These are phyloP conservation scores for Aspergillus brunneoviolaceus DNA, from an alignment of 2,329 filamentous ascomycete genomes.

Conservation along the genomic window DNA sequence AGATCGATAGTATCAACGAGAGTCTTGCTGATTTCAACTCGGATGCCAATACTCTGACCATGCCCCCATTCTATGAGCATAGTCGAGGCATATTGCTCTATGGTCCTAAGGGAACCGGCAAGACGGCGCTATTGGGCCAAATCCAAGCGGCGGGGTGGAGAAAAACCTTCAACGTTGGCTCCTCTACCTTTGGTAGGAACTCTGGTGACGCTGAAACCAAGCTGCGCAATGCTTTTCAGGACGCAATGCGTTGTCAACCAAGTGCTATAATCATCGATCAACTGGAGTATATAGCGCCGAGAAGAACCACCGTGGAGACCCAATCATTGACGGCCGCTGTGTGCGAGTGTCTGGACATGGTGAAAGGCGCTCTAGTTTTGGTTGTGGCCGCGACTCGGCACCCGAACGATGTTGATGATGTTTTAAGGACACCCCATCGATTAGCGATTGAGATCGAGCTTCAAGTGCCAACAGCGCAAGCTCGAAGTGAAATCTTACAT, in stretches of 20 bases:
- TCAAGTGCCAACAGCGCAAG: constrained; percentile 69
- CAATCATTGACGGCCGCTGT: constrained; percentile 42
- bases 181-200: constrained; percentile 33
- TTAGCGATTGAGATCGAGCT: constrained; percentile 70
- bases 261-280: constrained; percentile 79
- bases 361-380: constrained; percentile 58
- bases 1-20: constrained; percentile 65
- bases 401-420: constrained; percentile 68
- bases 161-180: constrained; percentile 56
- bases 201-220: constrained; percentile 50
- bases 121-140: constrained; percentile 69
- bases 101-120: constrained; percentile 81
- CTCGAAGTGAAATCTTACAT: constrained; percentile 72
- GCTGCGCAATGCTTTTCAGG: constrained; percentile 67
- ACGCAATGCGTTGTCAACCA: constrained; percentile 67
- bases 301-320: constrained; percentile 51
- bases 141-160: constrained; percentile 70
- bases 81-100: constrained; percentile 69
- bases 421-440: constrained; percentile 63
- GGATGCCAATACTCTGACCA: constrained; percentile 27
- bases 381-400: constrained; percentile 75
- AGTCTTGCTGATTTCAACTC: constrained; percentile 60
- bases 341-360: constrained; percentile 37
- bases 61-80: constrained; percentile 44
- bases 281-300: constrained; percentile 67